A percentile compares a stretch with the other conserved stretches of the same genome.
Conservation (phyloP, 306 rosid species). For the Vachellia collinsii region DNA sequence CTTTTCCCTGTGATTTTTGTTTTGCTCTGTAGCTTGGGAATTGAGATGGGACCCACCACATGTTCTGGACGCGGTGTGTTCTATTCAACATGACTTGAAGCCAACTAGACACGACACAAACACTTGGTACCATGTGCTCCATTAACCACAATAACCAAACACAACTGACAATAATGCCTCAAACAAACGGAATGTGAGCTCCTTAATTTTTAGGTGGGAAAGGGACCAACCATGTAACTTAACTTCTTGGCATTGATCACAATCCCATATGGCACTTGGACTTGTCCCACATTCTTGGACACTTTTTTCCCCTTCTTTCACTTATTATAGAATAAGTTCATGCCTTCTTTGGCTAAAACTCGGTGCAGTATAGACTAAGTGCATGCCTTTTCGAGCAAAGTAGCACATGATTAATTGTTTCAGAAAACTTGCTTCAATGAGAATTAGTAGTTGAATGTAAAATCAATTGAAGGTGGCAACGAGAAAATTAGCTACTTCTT, state of each 20-base stretch:
- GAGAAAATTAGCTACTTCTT: neutral
- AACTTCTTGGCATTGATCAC: conserved; percentile 21
- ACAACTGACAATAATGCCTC: conserved; percentile 15
- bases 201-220: conserved; percentile 32
- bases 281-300: neutral
- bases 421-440: neutral
- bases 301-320: neutral
- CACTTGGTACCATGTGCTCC: conserved; percentile 39
- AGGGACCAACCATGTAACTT: conserved; percentile 22
- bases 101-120: conserved; percentile 31
- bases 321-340: neutral
- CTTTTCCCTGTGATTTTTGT: neutral
- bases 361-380: neutral
- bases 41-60: conserved; percentile 44
- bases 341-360: neutral
- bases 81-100: conserved; percentile 3
- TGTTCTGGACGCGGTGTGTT: conserved; percentile 35
- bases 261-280: too few relatives aligned
- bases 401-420: too few relatives aligned
- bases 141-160: conserved; percentile 34
- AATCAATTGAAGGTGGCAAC: neutral
- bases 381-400: too few relatives aligned
- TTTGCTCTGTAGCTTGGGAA: conserved; percentile 20
- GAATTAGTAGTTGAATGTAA: too few relatives aligned
- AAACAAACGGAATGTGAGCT: conserved; percentile 11